phyloP scores from a whole-genome alignment of 192 early-diverging fungal species.

The Jimgerdemannia flammicorona region DNA sequence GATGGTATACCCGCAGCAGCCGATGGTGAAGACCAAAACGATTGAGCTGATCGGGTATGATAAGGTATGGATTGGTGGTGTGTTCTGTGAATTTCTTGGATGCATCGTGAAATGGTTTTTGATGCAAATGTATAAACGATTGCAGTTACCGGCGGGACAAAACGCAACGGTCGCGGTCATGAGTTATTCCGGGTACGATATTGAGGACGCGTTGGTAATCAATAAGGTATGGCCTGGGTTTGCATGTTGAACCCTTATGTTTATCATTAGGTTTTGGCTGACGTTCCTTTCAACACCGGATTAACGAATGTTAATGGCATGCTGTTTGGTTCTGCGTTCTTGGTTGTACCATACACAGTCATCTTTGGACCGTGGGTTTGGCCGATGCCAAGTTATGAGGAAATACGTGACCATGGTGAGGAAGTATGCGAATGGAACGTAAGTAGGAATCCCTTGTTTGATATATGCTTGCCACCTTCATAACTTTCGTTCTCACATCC shows the following conservation, averaged over 20 bases:
- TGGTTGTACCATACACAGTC: neutral
- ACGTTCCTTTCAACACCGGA: neutral
- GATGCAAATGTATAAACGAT: neutral
- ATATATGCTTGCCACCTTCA: constrained; percentile 13
- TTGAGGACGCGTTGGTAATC: constrained; percentile 96
- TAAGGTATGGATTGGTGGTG: constrained; percentile 58
- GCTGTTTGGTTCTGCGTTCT: neutral
- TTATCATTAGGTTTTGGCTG: neutral
- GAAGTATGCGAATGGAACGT: constrained; percentile 84
- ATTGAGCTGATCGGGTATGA: constrained; percentile 98
- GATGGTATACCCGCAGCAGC: constrained; percentile 95
- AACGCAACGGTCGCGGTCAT: constrained; percentile 96
- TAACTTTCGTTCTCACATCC: neutral
- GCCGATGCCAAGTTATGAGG: constrained; percentile 90
- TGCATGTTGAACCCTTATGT: constrained; percentile 2
- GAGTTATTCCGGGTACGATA: constrained; percentile 97
- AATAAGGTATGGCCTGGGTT: constrained; percentile 62
- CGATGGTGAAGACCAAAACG: constrained; percentile 97
- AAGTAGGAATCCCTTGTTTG: constrained; percentile 4
- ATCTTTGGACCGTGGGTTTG: constrained; percentile 89
- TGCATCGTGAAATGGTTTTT: neutral
- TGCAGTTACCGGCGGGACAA: constrained; percentile 70
- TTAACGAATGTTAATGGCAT: too few species aligned
- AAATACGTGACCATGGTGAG: constrained; percentile 85
- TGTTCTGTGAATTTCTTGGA: neutral